Evolutionary conservation across 495 filamentous ascomycete genomes (phyloP), one percentile per base, ranked within the genome.

Genomic region (Hyaloscypha finlandica): DNA sequence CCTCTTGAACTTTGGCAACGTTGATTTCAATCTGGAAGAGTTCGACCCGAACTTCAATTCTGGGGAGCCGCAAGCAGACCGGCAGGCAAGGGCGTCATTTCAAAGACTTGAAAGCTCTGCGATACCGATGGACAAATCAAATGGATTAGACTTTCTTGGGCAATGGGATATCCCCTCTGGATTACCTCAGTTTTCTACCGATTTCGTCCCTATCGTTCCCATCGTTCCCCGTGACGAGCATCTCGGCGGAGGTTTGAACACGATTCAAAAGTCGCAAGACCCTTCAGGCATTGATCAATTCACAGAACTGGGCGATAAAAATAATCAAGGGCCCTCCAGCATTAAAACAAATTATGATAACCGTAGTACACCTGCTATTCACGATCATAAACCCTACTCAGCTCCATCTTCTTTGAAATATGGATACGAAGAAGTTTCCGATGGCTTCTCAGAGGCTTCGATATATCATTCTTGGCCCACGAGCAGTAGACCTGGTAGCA

Each of bases 31-130:
- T 5, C 20, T 42, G 29, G 39, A 29, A 54, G 31, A 63, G 37
- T 52, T 54, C 29, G 42, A 54, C 60, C 53, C 9, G 42, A 54
- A 32, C 45, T 19, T 29, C 42, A 63, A 31, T 63, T 35, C 22
- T 61, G 22, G 42, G 6, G 60, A 63, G 42, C 42, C 5, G 22
- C 60, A 33, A 9, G 60, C 53, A 55, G 53, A 9, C 25, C 4
- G 14, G 20, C 14, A 63, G 60, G 42, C 4, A 14, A 25, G n/a
- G 45, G 30, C 48, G 25, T 14, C 19, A 53, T 30, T 22, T n/a
- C n/a, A 33, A 32, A 30, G 29, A 4, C 39, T 32, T n/a, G 16
- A 53, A 63, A 25, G 9, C 8, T 33, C 19, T 29, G 9, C 32
- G 6, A 45, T 32, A 14, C 19, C 60, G n/a, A 53, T 19, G 29